Percentiles rank a stretch among this genome's conserved stretches.
Conservation (phyloP, 805 yeast genomes). For the Blastobotrys parvus region DNA sequence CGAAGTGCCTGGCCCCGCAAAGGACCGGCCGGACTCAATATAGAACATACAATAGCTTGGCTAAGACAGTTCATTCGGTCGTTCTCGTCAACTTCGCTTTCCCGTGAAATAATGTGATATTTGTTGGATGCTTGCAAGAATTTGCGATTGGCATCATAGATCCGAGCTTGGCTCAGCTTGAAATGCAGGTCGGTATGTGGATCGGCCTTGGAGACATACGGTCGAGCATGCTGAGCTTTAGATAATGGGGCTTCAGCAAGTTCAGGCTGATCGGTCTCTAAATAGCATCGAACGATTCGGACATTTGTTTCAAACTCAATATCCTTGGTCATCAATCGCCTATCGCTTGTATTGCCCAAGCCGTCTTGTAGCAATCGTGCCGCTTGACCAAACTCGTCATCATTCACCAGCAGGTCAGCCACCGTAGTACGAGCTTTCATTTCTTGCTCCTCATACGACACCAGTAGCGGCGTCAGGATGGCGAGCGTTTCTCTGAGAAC, state of each 20-base stretch:
- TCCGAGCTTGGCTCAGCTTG: constrained; percentile 26
- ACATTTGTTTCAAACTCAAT: constrained; percentile 19
- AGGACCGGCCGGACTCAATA: constrained; percentile 29
- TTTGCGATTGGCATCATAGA: constrained; percentile 22
- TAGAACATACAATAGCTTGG: constrained; percentile 23
- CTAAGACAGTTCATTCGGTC: constrained; percentile 20
- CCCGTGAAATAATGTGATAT: constrained; percentile 23
- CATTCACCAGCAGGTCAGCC: constrained; percentile 19
- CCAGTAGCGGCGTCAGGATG: constrained; percentile 14
- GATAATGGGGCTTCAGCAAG: constrained; percentile 21
- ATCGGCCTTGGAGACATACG: constrained; percentile 9
- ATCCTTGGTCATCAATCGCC: constrained; percentile 16
- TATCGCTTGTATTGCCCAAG: constrained; percentile 12
- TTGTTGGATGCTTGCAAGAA: constrained; percentile 26
- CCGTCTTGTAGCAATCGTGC: constrained; percentile 21
- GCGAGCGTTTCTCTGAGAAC: background rate
- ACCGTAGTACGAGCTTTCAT: constrained; percentile 17
- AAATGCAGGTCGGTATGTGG: constrained; percentile 18
- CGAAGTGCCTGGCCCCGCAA: constrained; percentile 20
- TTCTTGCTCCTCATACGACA: constrained; percentile 21
- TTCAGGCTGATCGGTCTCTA: constrained; percentile 23
- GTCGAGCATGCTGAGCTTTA: constrained; percentile 20
- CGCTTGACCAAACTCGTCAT: constrained; percentile 15
- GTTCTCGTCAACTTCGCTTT: constrained; percentile 18
- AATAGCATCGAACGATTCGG: constrained; percentile 20